Percentiles rank a stretch among this genome's conserved stretches.
Evolutionary conservation across 768 basidiomycete species (phyloP).

Genomic region (Russula sp.): DNA sequence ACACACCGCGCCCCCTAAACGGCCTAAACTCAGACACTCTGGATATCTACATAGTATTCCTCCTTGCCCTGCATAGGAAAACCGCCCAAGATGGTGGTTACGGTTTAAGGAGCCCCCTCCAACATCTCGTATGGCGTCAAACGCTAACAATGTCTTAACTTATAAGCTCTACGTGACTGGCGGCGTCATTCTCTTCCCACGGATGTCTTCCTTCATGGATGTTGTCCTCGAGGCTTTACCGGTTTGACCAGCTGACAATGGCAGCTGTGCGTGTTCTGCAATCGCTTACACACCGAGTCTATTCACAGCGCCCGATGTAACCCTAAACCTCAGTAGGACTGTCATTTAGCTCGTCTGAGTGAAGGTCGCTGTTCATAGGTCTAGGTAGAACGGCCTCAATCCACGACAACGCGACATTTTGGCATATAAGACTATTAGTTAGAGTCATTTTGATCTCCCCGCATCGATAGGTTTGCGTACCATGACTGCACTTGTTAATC

Average conservation of each 20-base stretch:
- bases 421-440: background rate
- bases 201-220: background rate
- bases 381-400: background rate
- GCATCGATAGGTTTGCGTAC: background rate
- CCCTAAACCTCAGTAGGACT: background rate
- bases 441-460: background rate
- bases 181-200: constrained; percentile 1
- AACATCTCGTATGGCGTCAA: no score
- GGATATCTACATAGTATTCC: no score
- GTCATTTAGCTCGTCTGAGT: background rate
- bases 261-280: background rate
- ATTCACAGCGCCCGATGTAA: background rate
- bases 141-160: background rate
- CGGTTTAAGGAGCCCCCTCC: no score
- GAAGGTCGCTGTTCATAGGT: background rate
- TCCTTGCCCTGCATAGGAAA: no score
- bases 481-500: background rate
- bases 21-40: no score
- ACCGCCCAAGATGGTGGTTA: no score
- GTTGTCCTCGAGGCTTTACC: no score
- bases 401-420: background rate
- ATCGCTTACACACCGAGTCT: background rate
- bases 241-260: background rate
- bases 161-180: background rate
- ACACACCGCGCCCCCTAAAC: no score